phyloP scores from a whole-genome alignment of 345 rosid genomes.

The Stellera chamaejasme region DNA sequence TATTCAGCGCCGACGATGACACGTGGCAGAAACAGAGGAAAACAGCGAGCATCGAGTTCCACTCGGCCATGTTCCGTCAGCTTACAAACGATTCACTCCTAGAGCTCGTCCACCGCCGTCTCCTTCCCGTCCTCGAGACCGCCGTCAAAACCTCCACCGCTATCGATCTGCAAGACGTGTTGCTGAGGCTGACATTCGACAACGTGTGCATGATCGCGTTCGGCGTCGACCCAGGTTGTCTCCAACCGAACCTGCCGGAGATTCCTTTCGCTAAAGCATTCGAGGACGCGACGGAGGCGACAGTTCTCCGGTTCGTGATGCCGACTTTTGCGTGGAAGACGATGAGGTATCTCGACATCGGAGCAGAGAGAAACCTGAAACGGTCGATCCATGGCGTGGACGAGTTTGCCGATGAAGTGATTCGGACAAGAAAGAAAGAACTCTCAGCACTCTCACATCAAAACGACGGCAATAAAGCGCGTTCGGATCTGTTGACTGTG shows the following conservation, averaged over 20 bases:
- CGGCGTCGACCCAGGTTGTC: conserved; percentile 90
- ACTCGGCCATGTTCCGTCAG: conserved; percentile 73
- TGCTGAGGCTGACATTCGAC: conserved; percentile 76
- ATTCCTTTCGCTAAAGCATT: conserved; percentile 85
- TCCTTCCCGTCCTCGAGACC: conserved; percentile 60
- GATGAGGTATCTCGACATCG: conserved; percentile 57
- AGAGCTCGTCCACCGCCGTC: conserved; percentile 72
- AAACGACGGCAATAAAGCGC: conserved; percentile 20
- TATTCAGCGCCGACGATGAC: conserved; percentile 80
- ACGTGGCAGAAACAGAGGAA: conserved; percentile 86
- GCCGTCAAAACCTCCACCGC: conserved; percentile 26
- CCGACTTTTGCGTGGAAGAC: conserved; percentile 84
- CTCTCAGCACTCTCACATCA: conserved; percentile 16
- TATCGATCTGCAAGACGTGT: conserved; percentile 77
- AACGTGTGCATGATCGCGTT: conserved; percentile 93
- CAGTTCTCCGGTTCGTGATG: conserved; percentile 54
- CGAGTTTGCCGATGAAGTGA: conserved; percentile 70
- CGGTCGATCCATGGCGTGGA: conserved; percentile 62
- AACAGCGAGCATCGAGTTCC: conserved; percentile 89
- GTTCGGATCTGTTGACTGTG: conserved; percentile 68
- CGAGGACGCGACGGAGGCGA: conserved; percentile 85
- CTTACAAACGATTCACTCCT: conserved; percentile 53
- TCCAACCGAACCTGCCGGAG: conserved; percentile 45
- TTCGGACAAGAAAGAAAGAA: conserved; percentile 69
- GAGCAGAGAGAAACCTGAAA: conserved; percentile 72